These are phyloP conservation scores for Castanopsis chinensis DNA, from an alignment of 306 rosid species.

Conservation along the genomic window DNA sequence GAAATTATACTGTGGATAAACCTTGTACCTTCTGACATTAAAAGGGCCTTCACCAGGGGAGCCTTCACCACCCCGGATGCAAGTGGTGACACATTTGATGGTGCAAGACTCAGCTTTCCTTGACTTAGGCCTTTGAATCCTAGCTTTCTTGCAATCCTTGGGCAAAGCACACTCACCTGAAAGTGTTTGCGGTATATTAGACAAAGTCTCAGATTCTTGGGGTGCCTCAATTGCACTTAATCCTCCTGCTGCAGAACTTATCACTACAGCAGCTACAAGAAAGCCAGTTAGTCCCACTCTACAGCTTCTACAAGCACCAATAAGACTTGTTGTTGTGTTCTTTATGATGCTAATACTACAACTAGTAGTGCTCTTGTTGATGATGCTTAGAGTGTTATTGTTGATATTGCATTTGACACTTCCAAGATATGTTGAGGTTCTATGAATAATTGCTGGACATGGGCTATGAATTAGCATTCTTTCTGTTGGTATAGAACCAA, in stretches of 20 bases:
- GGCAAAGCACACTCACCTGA: conserved; percentile 65
- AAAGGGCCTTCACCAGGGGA: conserved; percentile 98
- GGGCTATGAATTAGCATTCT: neutral
- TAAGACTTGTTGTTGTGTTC: neutral
- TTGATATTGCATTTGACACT: neutral
- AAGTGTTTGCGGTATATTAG: conserved; percentile 82
- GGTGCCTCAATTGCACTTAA: conserved; percentile 26
- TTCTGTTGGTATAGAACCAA: neutral
- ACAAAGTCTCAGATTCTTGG: conserved; percentile 48
- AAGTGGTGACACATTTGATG: conserved; percentile 76
- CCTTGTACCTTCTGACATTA: conserved; percentile 58
- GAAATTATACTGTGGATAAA: neutral
- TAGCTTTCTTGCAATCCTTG: conserved; percentile 56
- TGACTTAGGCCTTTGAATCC: conserved; percentile 84
- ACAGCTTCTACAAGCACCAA: conserved; percentile 15
- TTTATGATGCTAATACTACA: conserved; percentile 11
- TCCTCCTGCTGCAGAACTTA: conserved; percentile 33
- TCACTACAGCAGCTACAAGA: conserved; percentile 42
- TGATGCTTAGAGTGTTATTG: neutral
- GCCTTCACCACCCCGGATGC: conserved; percentile 89
- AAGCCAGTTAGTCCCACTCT: conserved; percentile 32
- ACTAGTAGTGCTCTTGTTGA: neutral
- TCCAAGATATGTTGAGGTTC: neutral
- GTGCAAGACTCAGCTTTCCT: conserved; percentile 90
- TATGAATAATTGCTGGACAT: neutral